Base-by-base conservation (phyloP, 2,329 filamentous ascomycete genomes). In the Apiospora kogelbergensis region DNA sequence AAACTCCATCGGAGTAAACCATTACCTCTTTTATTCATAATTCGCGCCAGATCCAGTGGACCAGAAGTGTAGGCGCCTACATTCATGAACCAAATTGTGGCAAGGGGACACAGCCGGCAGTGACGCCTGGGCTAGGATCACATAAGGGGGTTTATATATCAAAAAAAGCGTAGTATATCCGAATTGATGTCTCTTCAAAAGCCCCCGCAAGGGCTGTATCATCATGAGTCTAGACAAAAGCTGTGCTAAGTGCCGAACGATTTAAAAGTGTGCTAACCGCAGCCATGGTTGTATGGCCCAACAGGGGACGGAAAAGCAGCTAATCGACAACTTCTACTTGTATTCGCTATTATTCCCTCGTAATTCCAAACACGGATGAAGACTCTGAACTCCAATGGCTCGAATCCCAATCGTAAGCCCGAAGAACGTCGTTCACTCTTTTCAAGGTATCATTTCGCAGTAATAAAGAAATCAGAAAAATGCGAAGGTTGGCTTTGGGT, bases 401-500 rank as follows among this genome's bases (percentile, higher is more conserved):
- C 53, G 53, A 60, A 60, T 60, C 33, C 53, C 53, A 30, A 60
- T 60, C 30, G 17, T 60, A 37, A 60, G 53, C 53, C 53, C 20
- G 53, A 60, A 60, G 53, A 60, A 60, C 53, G 53, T 60, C 53
- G 53, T 60, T 60, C 53, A 66, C 42, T 70, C 67, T 68, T 70
- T 70, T 67, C 67, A 65, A 70, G 69, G 69, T 70, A 70, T 70
- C 69, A 70, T 70, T 57, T 44, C 53, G 53, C 53, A 60, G 40
- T 68, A 63, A 63, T 45, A 33, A 37, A 66, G 37, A 67, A 66
- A 68, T 48, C 48, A 67, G 60, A 37, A 53, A 70, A 46, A 24
- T 44, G 45, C 42, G n/a, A 67, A 68, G 66, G 53, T 37, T 60
- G 30, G 53, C 37, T 60, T 60, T n/a, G 53, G 53, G 40, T 13